phyloP scores from a whole-genome alignment of 495 filamentous ascomycete genomes.

The Sabuloglossum arenarium region DNA sequence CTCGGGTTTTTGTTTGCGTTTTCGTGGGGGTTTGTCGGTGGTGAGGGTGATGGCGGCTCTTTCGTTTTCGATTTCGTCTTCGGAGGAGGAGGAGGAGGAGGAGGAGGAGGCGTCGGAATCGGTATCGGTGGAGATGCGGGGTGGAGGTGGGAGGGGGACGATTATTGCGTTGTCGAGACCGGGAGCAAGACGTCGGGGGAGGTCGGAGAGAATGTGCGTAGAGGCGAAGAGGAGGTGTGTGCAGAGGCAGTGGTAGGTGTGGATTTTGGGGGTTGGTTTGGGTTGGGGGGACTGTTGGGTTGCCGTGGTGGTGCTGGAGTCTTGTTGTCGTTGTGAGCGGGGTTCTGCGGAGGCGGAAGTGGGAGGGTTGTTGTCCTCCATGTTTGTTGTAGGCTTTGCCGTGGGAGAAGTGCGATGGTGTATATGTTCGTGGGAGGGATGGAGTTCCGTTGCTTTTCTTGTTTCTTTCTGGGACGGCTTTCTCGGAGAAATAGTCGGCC shows the following conservation, averaged over 20 bases:
- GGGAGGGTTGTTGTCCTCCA: background rate
- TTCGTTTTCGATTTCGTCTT: background rate
- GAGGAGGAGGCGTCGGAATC: background rate
- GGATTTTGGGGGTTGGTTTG: constrained; percentile 16
- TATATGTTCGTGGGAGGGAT: too few relatives aligned
- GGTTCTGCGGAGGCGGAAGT: background rate
- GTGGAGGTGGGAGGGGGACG: constrained; percentile 13
- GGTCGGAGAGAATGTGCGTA: constrained; percentile 29
- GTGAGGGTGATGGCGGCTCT: background rate
- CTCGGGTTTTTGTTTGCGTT: background rate
- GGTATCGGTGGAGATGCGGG: background rate
- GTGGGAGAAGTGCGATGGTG: background rate
- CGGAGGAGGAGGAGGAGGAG: background rate
- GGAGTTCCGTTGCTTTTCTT: too few relatives aligned
- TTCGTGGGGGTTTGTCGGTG: constrained; percentile 6
- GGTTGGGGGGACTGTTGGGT: background rate
- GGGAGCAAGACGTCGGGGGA: constrained; percentile 29
- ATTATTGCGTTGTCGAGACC: constrained; percentile 21
- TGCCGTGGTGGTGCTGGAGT: background rate
- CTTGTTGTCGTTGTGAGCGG: background rate
- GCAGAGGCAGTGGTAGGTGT: constrained; percentile 62
- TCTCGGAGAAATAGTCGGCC: background rate
- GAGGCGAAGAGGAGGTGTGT: constrained; percentile 46
- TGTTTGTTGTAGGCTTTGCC: background rate
- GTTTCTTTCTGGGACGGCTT: too few relatives aligned